A percentile compares a stretch with the other conserved stretches of the same genome.
Conservation (phyloP, 192 early-diverging fungal genomes). For the Coemansia sp. region DNA sequence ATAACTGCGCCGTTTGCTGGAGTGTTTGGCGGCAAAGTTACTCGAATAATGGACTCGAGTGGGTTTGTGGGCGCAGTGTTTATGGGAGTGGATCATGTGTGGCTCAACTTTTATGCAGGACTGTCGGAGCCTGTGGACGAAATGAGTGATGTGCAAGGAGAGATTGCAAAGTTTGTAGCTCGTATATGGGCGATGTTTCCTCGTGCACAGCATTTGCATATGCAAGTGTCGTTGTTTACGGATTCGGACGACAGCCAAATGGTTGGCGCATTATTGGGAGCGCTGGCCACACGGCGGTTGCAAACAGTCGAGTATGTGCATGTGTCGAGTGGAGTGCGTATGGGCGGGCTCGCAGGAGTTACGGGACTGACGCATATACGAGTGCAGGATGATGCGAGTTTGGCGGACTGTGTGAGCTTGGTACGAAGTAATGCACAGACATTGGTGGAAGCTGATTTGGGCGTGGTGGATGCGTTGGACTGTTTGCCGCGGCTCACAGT, state of each 20-base stretch:
- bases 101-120: slow-evolving; percentile 47
- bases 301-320: slow-evolving; percentile 38
- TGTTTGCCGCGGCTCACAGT: slow-evolving; percentile 27
- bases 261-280: slow-evolving; percentile 33
- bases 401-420: slow-evolving; percentile 45
- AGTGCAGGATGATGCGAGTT: slow-evolving; percentile 27
- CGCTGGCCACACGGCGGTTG: slow-evolving; percentile 12
- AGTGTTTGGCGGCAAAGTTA: slow-evolving; percentile 37
- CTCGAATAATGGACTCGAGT: slow-evolving; percentile 21
- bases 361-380: slow-evolving; percentile 36
- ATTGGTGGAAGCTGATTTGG: slow-evolving; percentile 41
- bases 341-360: slow-evolving; percentile 32
- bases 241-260: slow-evolving; percentile 50
- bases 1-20: slow-evolving; percentile 40
- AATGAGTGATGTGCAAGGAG: slow-evolving; percentile 17
- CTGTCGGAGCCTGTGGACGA: slow-evolving; percentile 33
- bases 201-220: slow-evolving; percentile 22
- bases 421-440: slow-evolving; percentile 34
- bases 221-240: slow-evolving; percentile 41
- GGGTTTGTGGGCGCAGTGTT: slow-evolving; percentile 26
- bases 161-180: slow-evolving; percentile 22
- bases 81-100: slow-evolving; percentile 21
- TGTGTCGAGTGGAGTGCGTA: slow-evolving; percentile 37
- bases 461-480: slow-evolving; percentile 26
- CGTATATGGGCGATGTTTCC: slow-evolving; percentile 33